phyloP scores from a whole-genome alignment of 202 grass and related monocot species.

The Miscanthus sacchariflorus region DNA sequence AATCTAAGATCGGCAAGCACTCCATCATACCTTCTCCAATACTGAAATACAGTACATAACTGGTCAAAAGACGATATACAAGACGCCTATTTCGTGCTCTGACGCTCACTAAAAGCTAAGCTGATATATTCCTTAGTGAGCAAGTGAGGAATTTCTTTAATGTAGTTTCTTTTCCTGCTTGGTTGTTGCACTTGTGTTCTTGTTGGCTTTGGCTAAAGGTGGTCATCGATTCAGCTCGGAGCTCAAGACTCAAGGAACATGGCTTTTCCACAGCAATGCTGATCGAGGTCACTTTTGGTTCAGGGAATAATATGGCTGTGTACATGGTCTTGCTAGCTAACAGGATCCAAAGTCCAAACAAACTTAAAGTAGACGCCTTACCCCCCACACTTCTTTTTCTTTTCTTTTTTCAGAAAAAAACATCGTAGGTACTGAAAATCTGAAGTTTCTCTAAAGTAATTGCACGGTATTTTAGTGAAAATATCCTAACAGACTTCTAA shows the following conservation, averaged over 20 bases:
- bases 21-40: background rate
- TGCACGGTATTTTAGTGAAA: background rate
- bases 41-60: conserved; percentile 9
- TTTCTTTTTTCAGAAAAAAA: background rate
- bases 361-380: conserved; percentile 29
- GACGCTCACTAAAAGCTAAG: conserved; percentile 44
- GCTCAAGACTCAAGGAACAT: conserved; percentile 54
- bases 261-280: conserved; percentile 48
- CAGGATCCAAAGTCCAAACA: background rate
- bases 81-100: conserved; percentile 27
- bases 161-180: conserved; percentile 41
- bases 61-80: conserved; percentile 48
- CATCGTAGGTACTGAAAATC: background rate
- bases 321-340: background rate
- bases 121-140: conserved; percentile 50
- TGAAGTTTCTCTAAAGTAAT: background rate
- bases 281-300: conserved; percentile 44
- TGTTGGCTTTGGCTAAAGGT: conserved; percentile 62
- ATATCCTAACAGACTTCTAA: background rate
- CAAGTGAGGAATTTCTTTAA: conserved; percentile 57
- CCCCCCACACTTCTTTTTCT: background rate
- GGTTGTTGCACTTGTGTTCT: conserved; percentile 41
- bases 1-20: background rate
- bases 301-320: conserved; percentile 2
- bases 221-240: conserved; percentile 64